Evolutionary conservation across 352 stramenopile species (phyloP).

Genomic region (Globisporangium megalacanthum): DNA sequence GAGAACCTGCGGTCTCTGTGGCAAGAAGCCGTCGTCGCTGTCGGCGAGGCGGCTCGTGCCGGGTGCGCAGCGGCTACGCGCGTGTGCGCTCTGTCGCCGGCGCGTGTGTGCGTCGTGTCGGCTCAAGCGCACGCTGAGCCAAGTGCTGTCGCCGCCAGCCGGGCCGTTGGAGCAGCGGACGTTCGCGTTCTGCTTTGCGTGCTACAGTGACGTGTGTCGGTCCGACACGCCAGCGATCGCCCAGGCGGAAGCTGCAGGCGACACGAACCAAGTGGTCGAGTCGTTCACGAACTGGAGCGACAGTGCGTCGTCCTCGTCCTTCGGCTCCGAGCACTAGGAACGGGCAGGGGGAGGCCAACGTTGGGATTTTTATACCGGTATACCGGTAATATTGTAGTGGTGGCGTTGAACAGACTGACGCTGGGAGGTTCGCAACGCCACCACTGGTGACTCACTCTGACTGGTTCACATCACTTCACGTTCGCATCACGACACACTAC

Average conservation of each 20-base stretch:
- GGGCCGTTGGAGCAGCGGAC: background rate
- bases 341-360: too few species aligned
- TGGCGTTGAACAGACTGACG: too few species aligned
- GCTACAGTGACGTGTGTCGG: slow-evolving; percentile 14
- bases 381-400: too few species aligned
- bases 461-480: too few species aligned
- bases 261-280: background rate
- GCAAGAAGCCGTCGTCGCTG: background rate
- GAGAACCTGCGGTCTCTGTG: background rate
- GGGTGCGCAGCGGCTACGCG: background rate
- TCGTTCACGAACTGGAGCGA: slow-evolving; percentile 4
- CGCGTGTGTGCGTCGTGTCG: slow-evolving; percentile 7
- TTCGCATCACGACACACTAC: too few species aligned
- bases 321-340: background rate
- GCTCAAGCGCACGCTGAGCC: slow-evolving; percentile 9
- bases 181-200: slow-evolving; percentile 19
- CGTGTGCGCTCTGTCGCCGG: slow-evolving; percentile 6
- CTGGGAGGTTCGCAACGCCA: too few species aligned
- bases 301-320: background rate
- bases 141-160: background rate
- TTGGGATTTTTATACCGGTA: too few species aligned
- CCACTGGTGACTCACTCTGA: too few species aligned
- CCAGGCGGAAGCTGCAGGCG: slow-evolving; percentile 18
- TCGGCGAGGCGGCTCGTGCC: too few species aligned
- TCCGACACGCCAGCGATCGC: slow-evolving; percentile 16